Evolutionary conservation across 352 stramenopile genomes (phyloP), one percentile per base, ranked within the genome.

Genomic region (Globisporangium cylindrosporum): DNA sequence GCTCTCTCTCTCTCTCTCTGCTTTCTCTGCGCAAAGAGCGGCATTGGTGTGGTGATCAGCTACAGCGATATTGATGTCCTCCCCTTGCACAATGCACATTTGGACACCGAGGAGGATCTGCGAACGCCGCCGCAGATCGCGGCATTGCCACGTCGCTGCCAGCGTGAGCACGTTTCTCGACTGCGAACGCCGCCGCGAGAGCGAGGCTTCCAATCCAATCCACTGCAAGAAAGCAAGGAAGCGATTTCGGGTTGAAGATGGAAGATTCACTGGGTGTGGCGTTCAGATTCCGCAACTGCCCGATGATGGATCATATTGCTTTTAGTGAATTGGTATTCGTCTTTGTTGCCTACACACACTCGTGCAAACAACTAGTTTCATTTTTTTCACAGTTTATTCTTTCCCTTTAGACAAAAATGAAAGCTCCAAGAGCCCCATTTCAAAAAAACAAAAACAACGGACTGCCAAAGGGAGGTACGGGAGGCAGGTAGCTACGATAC

Each of bases 121-220:
- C 15, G 12, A 20, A 20, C 38, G n/a, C n/a, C n/a, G n/a, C 55
- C 55, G 8, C 14, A 20, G 18, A 25, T 60, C 18, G 55, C 55
- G 10, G 4, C 55, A 22, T 20, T 55, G 48, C n/a, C 22, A 46
- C 38, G 38, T 46, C 38, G 3, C 14, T 3, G 38, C 10, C 20
- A 25, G 20, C 48, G 48, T 55, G 48, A 55, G 48, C 48, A 8
- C 48, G 48, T 55, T 55, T n/a, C 48, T 29, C 48, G 48, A 55
- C 20, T 2, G 48, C n/a, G n/a, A n/a, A n/a, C n/a, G 4, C 38
- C 4, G 4, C 38, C 0, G 38, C 14, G 38, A 15, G 38, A 18
- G 38, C 12, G 38, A 20, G 38, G 38, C 38, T 15, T 46, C 14
- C 14, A 46, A 20, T 20, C 12, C 38, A 46, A 14, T 46, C 38